Evolutionary conservation across 1,139 yeast genomes (phyloP).

Genomic region (Candida mesenterica): DNA sequence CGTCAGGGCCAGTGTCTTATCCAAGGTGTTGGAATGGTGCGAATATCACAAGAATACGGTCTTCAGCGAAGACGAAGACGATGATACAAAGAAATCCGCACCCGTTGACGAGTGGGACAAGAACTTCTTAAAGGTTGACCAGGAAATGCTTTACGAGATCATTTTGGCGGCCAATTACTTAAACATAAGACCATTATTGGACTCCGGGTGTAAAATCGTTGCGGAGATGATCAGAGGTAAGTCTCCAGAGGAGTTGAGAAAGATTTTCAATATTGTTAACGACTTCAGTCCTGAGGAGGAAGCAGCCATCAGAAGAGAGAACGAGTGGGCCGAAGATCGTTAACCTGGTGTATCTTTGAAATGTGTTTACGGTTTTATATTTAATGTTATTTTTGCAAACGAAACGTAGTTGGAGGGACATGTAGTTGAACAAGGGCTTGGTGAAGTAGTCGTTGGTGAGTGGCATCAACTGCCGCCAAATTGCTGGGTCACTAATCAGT

Average conservation of each 20-base stretch:
- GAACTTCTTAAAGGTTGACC: constrained; percentile 92
- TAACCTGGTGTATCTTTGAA: constrained; percentile 23
- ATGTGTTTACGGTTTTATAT: background rate
- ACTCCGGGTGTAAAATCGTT: constrained; percentile 94
- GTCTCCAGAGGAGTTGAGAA: constrained; percentile 93
- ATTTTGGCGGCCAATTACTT: constrained; percentile 94
- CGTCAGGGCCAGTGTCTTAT: constrained; percentile 80
- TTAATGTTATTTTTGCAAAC: background rate
- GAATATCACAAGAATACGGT: constrained; percentile 89
- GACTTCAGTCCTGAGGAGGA: constrained; percentile 98
- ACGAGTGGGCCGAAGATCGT: constrained; percentile 99
- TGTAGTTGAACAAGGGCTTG: no score
- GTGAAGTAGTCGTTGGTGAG: no score
- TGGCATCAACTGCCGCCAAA: no score
- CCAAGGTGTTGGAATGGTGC: constrained; percentile 95
- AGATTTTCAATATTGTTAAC: constrained; percentile 91
- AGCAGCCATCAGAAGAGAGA: constrained; percentile 94
- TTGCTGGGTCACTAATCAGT: no score
- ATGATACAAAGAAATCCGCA: constrained; percentile 70
- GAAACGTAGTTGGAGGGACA: no score
- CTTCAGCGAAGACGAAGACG: constrained; percentile 71
- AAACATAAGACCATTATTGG: constrained; percentile 88
- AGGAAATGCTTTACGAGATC: constrained; percentile 96
- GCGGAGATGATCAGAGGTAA: constrained; percentile 98
- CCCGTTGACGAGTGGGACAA: constrained; percentile 97